Base-by-base conservation (phyloP, 495 filamentous ascomycete genomes). In the Penicillium ochrochloron region DNA sequence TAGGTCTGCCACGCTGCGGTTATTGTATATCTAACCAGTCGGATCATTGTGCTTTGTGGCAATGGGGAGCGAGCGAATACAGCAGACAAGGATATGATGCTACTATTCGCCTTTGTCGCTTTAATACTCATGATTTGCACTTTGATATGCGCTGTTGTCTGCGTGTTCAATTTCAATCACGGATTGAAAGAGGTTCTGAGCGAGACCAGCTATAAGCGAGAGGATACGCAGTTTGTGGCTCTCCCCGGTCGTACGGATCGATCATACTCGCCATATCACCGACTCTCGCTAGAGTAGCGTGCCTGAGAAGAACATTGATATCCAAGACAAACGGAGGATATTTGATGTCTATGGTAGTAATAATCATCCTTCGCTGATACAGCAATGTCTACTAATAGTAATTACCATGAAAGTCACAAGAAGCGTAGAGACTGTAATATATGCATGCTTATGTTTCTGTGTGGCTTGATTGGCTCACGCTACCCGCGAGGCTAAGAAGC, bases 1-100 rank as follows among this genome's bases (percentile, higher is more conserved):
- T 15, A 69, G 63, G 17, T 65, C 4, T 69, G 64, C 25, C 61
- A 65, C 51, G 42, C 66, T 12, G 70, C 42, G 9, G 25, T 72
- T 12, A 57, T 67, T 12, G 66, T 61, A 7, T 72, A 72, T 48
- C 42, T 72, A 11, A 25, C 69, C 2, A 69, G 66, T 17, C 63
- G 64, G 23, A 69, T 72, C 34, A 54, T 72, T 19, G 55, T 65
- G 12, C 64, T 72, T 5, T 60, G 35, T 21, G 63, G 64, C 2
- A 11, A 63, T 25, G 34, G 44, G 1, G 14, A 29, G 7, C 62
- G 33, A 4, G 66, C 66, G 12, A 44, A 39, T 19, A 69, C 69
- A 12, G 51, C 61, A 3, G 62, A 56, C 14, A 72, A 69, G 44
- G 61, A 65, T 34, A 69, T 63, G 61, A 72, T 72, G 64, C 34